Conservation (phyloP, 495 filamentous ascomycete species). For the Chaetomium fimeti region DNA sequence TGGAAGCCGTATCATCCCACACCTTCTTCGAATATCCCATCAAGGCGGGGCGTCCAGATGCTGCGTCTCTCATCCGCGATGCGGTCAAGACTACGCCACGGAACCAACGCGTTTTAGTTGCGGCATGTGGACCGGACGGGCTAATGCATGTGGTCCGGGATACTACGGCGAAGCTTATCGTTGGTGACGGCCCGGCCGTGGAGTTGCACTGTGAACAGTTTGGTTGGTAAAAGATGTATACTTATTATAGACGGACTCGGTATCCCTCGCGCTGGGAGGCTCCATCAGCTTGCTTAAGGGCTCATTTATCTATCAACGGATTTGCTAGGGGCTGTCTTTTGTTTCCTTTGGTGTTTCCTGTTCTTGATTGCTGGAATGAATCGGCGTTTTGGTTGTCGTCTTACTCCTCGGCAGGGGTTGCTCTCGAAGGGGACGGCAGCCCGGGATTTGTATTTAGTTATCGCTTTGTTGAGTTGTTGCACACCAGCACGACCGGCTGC, state of each 20-base stretch:
- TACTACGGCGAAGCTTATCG: constrained; percentile 50
- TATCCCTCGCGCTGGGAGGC: background rate
- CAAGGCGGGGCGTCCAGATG: constrained; percentile 43
- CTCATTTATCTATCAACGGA: background rate
- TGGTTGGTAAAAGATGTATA: constrained; percentile 43
- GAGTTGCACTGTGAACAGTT: constrained; percentile 58
- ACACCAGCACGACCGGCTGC: too few relatives aligned
- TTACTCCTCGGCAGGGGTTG: background rate
- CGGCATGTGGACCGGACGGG: constrained; percentile 52
- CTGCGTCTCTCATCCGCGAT: constrained; percentile 41
- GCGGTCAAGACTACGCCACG: constrained; percentile 42
- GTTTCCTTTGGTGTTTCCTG: background rate
- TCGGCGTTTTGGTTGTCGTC: background rate
- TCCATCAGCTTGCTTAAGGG: background rate
- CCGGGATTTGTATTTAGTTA: background rate
- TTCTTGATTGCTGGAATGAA: background rate
- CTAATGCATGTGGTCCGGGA: constrained; percentile 51
- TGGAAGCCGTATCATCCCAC: background rate
- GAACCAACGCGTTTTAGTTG: constrained; percentile 49
- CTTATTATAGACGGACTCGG: background rate
- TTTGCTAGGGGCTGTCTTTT: background rate
- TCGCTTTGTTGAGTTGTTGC: background rate
- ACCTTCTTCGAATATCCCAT: constrained; percentile 29
- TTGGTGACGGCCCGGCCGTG: constrained; percentile 48
- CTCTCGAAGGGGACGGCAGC: background rate